Percentiles rank a stretch among this genome's conserved stretches.
Evolutionary conservation across 2,329 filamentous ascomycete genomes (phyloP).

Genomic region (Nemania serpens): DNA sequence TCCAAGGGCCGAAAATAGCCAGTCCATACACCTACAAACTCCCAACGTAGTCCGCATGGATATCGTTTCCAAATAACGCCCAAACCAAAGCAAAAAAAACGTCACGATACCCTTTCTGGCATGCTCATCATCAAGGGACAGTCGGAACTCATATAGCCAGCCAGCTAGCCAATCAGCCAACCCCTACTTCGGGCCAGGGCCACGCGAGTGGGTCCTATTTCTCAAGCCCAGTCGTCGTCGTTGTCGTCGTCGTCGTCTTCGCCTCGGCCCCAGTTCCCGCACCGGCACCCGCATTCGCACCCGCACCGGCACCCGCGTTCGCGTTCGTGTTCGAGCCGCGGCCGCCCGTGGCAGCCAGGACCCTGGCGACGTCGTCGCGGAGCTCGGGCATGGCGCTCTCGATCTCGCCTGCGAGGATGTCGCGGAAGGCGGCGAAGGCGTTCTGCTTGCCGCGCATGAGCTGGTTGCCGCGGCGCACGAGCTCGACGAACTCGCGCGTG

Average conservation of each 20-base stretch:
- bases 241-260: no score
- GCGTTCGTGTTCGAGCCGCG: neutral
- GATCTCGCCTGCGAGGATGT: slow-evolving; percentile 65
- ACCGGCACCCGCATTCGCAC: neutral
- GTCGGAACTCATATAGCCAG: no score
- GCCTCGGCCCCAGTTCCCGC: no score
- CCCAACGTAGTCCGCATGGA: neutral
- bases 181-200: no score
- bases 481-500: slow-evolving; percentile 74
- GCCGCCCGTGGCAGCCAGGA: slow-evolving; percentile 53
- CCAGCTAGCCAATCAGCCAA: no score
- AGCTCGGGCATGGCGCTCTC: slow-evolving; percentile 63
- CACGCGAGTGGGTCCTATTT: no score
- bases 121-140: no score
- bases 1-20: neutral
- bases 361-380: slow-evolving; percentile 54
- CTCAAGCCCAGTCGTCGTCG: no score
- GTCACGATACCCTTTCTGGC: no score
- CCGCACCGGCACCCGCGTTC: neutral
- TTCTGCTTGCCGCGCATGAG: slow-evolving; percentile 66
- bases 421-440: slow-evolving; percentile 65
- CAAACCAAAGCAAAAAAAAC: neutral
- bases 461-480: slow-evolving; percentile 69
- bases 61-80: neutral
- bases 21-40: neutral